Evolutionary conservation across 2,329 filamentous ascomycete species (phyloP).

Genomic region (Claviceps arundinis): DNA sequence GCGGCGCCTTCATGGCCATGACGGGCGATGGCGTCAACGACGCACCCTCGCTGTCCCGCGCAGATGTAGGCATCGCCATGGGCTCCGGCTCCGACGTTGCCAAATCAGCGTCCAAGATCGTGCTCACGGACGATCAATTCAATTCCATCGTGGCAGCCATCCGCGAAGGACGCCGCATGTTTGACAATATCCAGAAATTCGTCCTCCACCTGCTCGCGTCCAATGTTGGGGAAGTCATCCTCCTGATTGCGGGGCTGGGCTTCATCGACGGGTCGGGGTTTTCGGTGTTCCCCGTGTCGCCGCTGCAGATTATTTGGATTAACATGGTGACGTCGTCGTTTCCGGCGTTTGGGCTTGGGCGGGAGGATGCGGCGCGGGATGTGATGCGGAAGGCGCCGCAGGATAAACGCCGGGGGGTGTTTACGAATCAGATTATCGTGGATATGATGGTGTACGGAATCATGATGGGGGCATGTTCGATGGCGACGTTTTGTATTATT

Average conservation of each 20-base stretch:
- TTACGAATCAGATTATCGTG: constrained; percentile 62
- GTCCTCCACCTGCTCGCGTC: constrained; percentile 66
- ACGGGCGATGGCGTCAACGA: constrained; percentile 84
- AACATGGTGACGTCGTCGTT: constrained; percentile 86
- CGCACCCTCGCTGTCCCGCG: constrained; percentile 64
- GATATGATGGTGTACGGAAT: constrained; percentile 72
- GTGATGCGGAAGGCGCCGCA: constrained; percentile 74
- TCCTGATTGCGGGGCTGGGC: constrained; percentile 65
- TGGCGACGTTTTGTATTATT: constrained; percentile 52
- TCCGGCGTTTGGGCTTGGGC: constrained; percentile 77
- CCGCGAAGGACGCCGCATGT: constrained; percentile 71
- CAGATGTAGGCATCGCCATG: constrained; percentile 84
- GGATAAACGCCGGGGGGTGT: constrained; percentile 53
- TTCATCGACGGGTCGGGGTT: constrained; percentile 61
- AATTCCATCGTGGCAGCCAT: constrained; percentile 74
- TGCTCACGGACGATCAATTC: constrained; percentile 80
- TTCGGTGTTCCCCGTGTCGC: constrained; percentile 76
- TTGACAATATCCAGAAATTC: constrained; percentile 83
- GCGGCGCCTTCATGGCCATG: constrained; percentile 69
- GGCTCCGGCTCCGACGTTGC: constrained; percentile 79
- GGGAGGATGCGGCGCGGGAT: constrained; percentile 61
- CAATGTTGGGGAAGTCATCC: constrained; percentile 74
- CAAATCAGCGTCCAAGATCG: constrained; percentile 70
- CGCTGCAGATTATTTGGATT: constrained; percentile 84
- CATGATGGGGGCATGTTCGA: constrained; percentile 60